phyloP scores from a whole-genome alignment of 2,329 filamentous ascomycete species.

The Beauveria brongniartii region DNA sequence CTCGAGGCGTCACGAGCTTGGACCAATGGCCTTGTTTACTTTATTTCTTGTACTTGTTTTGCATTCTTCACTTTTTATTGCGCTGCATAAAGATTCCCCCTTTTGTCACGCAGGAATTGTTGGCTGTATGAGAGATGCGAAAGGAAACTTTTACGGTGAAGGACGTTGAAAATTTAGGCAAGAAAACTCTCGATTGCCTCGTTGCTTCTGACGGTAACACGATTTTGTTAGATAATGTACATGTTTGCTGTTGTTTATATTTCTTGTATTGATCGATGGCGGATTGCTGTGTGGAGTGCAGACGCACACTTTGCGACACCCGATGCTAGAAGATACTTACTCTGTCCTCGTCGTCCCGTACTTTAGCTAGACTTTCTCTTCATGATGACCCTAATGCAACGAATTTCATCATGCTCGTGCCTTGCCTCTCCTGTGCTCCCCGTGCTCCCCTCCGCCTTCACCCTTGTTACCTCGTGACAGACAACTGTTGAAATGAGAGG shows the following conservation, averaged over 20 bases:
- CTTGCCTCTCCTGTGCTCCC: too few relatives aligned
- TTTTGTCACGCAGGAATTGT: constrained; percentile 4
- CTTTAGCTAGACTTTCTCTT: too few relatives aligned
- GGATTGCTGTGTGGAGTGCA: not conserved
- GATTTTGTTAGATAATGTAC: constrained; percentile 8
- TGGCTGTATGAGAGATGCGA: not conserved
- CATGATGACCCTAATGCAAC: too few relatives aligned
- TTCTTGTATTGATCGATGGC: too few relatives aligned
- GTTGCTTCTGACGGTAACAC: not conserved
- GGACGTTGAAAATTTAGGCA: not conserved
- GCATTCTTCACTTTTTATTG: not conserved
- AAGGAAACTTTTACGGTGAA: not conserved
- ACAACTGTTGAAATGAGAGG: too few relatives aligned
- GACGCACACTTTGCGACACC: not conserved
- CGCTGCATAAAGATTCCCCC: constrained; percentile 8
- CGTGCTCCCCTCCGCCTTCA: too few relatives aligned
- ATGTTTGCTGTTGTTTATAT: not conserved
- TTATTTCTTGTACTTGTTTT: not conserved
- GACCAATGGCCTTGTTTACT: too few relatives aligned
- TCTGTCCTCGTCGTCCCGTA: too few relatives aligned
- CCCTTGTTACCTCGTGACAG: too few relatives aligned
- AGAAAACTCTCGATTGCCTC: not conserved
- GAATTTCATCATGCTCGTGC: too few relatives aligned
- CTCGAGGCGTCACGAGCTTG: not conserved
- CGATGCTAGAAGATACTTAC: not conserved